A percentile compares a stretch with the other conserved stretches of the same genome.
Conservation (phyloP, 2,329 filamentous ascomycete genomes). For the Talaromyces sp. region DNA sequence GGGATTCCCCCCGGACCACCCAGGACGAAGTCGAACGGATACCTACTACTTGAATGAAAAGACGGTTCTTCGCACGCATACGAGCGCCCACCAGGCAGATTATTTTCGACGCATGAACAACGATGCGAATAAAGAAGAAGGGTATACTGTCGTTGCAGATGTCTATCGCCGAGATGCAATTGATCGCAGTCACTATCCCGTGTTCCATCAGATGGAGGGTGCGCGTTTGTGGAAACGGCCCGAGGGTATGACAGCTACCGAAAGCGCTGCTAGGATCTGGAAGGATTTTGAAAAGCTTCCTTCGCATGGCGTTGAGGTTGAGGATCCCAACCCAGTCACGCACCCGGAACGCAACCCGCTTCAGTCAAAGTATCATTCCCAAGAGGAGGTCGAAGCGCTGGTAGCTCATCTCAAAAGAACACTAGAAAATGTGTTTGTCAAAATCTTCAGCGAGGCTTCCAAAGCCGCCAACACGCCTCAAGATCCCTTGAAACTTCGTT, state of each 20-base stretch:
- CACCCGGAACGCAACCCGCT: conserved; percentile 78
- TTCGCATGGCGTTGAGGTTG: conserved; percentile 68
- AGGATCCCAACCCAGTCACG: conserved; percentile 76
- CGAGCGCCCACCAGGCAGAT: conserved; percentile 86
- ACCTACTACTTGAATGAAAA: conserved; percentile 90
- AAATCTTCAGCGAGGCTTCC: conserved; percentile 77
- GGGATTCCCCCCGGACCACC: conserved; percentile 82
- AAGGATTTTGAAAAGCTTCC: conserved; percentile 69
- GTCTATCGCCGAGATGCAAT: conserved; percentile 95
- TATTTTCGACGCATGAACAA: conserved; percentile 64
- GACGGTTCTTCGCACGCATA: conserved; percentile 87
- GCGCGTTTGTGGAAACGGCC: conserved; percentile 80
- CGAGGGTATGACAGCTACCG: conserved; percentile 22
- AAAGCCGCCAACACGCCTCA: conserved; percentile 45
- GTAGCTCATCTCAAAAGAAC: conserved; percentile 82
- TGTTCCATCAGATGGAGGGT: conserved; percentile 99
- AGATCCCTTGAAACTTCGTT: conserved; percentile 79
- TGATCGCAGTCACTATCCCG: conserved; percentile 89
- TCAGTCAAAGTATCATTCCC: conserved; percentile 65
- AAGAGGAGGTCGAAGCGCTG: conserved; percentile 76
- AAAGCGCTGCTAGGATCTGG: conserved; percentile 59
- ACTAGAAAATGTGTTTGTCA: conserved; percentile 82
- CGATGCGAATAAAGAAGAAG: conserved; percentile 47
- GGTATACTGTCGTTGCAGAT: conserved; percentile 88
- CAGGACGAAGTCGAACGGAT: conserved; percentile 80